Percentiles rank a stretch among this genome's conserved stretches.
phyloP scores from a whole-genome alignment of 2,329 filamentous ascomycete genomes.

The Colletotrichum truncatum region DNA sequence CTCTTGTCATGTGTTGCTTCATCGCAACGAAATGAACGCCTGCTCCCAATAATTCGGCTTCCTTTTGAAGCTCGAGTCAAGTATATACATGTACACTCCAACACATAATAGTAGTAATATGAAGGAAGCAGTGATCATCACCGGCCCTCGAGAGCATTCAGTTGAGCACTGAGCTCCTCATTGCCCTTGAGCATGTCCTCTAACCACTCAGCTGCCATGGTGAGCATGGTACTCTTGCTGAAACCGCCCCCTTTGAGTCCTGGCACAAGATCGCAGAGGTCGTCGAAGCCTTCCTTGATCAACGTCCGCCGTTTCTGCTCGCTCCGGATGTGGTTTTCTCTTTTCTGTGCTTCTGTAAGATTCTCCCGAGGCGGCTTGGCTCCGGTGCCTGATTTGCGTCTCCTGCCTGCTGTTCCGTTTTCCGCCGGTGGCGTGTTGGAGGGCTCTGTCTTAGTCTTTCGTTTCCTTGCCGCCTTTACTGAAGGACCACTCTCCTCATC shows the following conservation, averaged over 20 bases:
- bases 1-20: neutral
- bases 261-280: slow-evolving; percentile 80
- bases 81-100: neutral
- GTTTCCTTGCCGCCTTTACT: slow-evolving; percentile 49
- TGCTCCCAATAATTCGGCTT: neutral
- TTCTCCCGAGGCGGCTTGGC: slow-evolving; percentile 71
- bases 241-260: slow-evolving; percentile 77
- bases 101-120: neutral
- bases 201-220: slow-evolving; percentile 81
- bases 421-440: slow-evolving; percentile 45
- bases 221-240: slow-evolving; percentile 84
- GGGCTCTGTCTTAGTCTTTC: slow-evolving; percentile 56
- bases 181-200: slow-evolving; percentile 78
- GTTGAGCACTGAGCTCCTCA: slow-evolving; percentile 61
- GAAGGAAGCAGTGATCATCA: neutral
- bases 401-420: slow-evolving; percentile 49
- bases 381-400: slow-evolving; percentile 58
- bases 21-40: neutral
- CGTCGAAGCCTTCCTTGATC: slow-evolving; percentile 84
- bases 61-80: neutral
- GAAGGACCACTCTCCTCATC: slow-evolving; percentile 47
- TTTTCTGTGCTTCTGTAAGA: slow-evolving; percentile 82
- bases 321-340: slow-evolving; percentile 86
- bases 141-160: slow-evolving; percentile 49
- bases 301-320: slow-evolving; percentile 87